Evolutionary conservation across 495 filamentous ascomycete genomes (phyloP).

Genomic region (Hypoxylon intermedium): DNA sequence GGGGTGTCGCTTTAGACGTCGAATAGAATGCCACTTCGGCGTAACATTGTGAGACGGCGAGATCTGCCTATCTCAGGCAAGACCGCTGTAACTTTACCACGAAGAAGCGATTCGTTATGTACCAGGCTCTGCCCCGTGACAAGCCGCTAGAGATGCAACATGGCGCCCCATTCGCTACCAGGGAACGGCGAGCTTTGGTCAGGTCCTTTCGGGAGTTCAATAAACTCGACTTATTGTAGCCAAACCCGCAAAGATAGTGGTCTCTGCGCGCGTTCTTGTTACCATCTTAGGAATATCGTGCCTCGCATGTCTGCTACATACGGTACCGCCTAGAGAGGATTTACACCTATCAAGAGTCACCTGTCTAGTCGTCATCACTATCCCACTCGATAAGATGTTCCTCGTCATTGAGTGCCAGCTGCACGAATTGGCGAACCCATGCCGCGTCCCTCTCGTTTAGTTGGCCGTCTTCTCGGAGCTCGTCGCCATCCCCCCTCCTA

Average conservation of each 20-base stretch:
- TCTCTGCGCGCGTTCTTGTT: slow-evolving; percentile 21
- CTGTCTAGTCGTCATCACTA: slow-evolving; percentile 45
- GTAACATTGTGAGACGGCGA: slow-evolving; percentile 37
- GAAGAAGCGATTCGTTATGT: slow-evolving; percentile 34
- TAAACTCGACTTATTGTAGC: slow-evolving; percentile 32
- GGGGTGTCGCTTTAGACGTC: slow-evolving; percentile 36
- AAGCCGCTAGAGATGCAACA: slow-evolving; percentile 41
- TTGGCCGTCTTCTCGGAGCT: slow-evolving; percentile 33
- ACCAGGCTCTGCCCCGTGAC: slow-evolving; percentile 35
- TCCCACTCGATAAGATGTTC: slow-evolving; percentile 55
- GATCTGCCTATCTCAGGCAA: slow-evolving; percentile 42
- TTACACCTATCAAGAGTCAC: slow-evolving; percentile 30
- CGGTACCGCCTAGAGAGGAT: slow-evolving; percentile 18
- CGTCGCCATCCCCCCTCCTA: slow-evolving; percentile 24
- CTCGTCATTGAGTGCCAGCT: slow-evolving; percentile 59
- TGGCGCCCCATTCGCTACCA: slow-evolving; percentile 38
- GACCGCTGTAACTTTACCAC: slow-evolving; percentile 32
- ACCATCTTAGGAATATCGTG: slow-evolving; percentile 37
- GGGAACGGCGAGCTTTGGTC: slow-evolving; percentile 31
- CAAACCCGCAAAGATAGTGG: slow-evolving; percentile 20
- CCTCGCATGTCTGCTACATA: slow-evolving; percentile 28
- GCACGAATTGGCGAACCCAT: slow-evolving; percentile 62
- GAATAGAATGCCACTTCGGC: slow-evolving; percentile 29
- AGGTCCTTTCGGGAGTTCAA: slow-evolving; percentile 41
- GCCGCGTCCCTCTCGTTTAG: slow-evolving; percentile 46